Percentiles rank a stretch among this genome's conserved stretches.
Conservation (phyloP, 2,329 filamentous ascomycete species). For the Alternaria sp. region DNA sequence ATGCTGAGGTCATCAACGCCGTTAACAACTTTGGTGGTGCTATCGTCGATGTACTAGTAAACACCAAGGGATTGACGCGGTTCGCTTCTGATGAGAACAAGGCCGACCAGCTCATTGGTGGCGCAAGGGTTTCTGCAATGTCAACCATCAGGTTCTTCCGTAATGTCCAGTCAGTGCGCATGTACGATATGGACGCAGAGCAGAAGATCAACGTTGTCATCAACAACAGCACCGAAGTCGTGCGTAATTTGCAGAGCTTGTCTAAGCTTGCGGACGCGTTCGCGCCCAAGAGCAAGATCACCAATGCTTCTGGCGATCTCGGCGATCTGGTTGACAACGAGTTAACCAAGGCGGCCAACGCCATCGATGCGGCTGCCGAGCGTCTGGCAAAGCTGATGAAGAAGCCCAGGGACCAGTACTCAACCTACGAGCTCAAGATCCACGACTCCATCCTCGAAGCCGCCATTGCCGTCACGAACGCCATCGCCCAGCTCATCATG, state of each 20-base stretch:
- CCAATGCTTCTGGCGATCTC: conserved; percentile 80
- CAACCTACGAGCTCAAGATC: conserved; percentile 94
- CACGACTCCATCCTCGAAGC: conserved; percentile 95
- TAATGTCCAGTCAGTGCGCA: conserved; percentile 87
- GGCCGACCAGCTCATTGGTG: conserved; percentile 81
- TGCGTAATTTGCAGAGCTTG: conserved; percentile 90
- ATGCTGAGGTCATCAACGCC: conserved; percentile 90
- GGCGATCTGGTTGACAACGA: conserved; percentile 93
- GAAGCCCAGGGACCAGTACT: conserved; percentile 94
- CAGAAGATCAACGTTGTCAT: conserved; percentile 98
- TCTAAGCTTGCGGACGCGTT: conserved; percentile 94
- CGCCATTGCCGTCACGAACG: conserved; percentile 89
- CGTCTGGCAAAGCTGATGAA: conserved; percentile 91
- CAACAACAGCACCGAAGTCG: conserved; percentile 94
- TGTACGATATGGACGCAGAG: conserved; percentile 87
- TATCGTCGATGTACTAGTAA: conserved; percentile 91
- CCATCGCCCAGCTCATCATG: conserved; percentile 93
- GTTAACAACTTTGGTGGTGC: conserved; percentile 90
- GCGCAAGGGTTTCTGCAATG: conserved; percentile 82
- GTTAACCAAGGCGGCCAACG: conserved; percentile 90
- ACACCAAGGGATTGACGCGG: conserved; percentile 92
- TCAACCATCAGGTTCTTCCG: conserved; percentile 96
- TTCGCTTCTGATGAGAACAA: conserved; percentile 97
- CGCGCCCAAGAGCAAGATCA: conserved; percentile 86
- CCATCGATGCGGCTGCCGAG: conserved; percentile 90